These are phyloP conservation scores for Acorus gramineus DNA, from an alignment of 106 monocot genomes.

Conservation along the genomic window DNA sequence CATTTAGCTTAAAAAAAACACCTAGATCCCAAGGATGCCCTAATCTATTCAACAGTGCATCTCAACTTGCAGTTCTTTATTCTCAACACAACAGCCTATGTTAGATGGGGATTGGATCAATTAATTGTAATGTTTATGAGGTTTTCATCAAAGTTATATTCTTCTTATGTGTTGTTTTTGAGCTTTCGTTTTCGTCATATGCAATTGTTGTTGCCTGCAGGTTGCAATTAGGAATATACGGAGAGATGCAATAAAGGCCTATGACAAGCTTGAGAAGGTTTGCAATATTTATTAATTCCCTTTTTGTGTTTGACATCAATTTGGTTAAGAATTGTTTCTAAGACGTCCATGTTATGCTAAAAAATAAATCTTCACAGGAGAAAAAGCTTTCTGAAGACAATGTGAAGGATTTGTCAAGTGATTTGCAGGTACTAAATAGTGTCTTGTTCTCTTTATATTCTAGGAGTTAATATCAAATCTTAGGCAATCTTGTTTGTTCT, in stretches of 20 bases:
- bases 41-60: no score
- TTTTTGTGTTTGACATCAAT: not conserved
- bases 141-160: no score
- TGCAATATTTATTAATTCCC: slow-evolving; percentile 9
- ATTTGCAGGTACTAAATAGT: slow-evolving; percentile 59
- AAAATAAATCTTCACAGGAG: slow-evolving; percentile 37
- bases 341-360: no score
- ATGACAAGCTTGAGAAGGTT: slow-evolving; percentile 96
- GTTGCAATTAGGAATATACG: slow-evolving; percentile 91
- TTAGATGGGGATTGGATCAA: no score
- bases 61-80: no score
- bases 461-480: not conserved
- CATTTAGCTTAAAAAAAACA: no score
- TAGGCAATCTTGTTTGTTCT: slow-evolving; percentile 6
- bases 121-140: no score
- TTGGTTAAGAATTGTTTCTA: no score
- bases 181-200: no score
- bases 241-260: slow-evolving; percentile 87
- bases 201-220: slow-evolving; percentile 19
- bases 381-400: slow-evolving; percentile 99
- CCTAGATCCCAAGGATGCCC: no score
- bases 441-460: not conserved
- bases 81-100: no score
- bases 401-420: slow-evolving; percentile 86
- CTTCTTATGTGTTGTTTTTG: no score